Percentiles rank a stretch among this genome's conserved stretches.
These are phyloP conservation scores for Mrakiaceae sp. DNA, from an alignment of 1,284 basidiomycete genomes.

Conservation along the genomic window DNA sequence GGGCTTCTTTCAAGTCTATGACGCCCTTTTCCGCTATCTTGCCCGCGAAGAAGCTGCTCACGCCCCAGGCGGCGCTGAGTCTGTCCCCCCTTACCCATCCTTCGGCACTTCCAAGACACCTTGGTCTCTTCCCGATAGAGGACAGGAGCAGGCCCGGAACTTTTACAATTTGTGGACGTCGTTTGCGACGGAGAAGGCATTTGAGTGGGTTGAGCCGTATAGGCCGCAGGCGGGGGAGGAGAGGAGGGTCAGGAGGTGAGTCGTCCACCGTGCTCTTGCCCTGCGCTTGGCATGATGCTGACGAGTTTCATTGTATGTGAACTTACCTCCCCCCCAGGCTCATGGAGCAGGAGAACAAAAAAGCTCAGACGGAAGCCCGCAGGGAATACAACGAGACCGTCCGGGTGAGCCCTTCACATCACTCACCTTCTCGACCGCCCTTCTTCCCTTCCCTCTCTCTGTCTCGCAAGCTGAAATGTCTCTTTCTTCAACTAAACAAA, in stretches of 20 bases:
- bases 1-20: constrained; percentile 86
- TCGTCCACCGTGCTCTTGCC: background rate
- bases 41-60: constrained; percentile 66
- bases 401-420: constrained; percentile 43
- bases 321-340: constrained; percentile 40
- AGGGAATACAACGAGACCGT: constrained; percentile 91
- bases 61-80: constrained; percentile 9
- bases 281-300: no score
- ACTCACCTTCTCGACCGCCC: background rate
- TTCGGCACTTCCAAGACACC: constrained; percentile 73
- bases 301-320: background rate
- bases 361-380: constrained; percentile 70
- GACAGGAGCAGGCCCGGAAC: constrained; percentile 40
- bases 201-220: constrained; percentile 81
- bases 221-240: constrained; percentile 75
- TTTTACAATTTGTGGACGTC: constrained; percentile 86
- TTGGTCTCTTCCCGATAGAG: constrained; percentile 43
- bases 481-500: constrained; percentile 28
- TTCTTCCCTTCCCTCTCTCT: background rate
- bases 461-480: background rate
- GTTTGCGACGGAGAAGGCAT: constrained; percentile 80
- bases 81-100: constrained; percentile 50
- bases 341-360: constrained; percentile 96
- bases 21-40: constrained; percentile 75
- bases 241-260: constrained; percentile 61